Conservation (phyloP, 2,329 filamentous ascomycete species). For the Alternaria dauci region DNA sequence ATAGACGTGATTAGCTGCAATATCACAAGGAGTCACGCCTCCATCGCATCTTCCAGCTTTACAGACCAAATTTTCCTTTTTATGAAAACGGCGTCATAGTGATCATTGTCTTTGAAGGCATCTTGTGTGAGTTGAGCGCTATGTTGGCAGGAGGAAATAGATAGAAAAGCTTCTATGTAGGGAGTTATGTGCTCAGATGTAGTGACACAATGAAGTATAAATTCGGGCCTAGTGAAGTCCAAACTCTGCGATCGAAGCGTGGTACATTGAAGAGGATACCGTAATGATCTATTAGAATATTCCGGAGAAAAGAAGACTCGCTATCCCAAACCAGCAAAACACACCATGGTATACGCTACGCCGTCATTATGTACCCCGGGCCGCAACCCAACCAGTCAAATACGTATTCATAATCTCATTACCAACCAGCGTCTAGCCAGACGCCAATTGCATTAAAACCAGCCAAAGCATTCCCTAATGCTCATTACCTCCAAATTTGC, state of each 20-base stretch:
- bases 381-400: neutral
- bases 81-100: neutral
- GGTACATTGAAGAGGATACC: neutral
- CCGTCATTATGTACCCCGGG: constrained; percentile 4
- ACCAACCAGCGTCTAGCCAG: neutral
- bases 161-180: neutral
- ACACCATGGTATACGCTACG: constrained; percentile 8
- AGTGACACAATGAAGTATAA: neutral
- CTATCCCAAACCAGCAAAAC: constrained; percentile 3
- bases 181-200: neutral
- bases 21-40: neutral
- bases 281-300: neutral
- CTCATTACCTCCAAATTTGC: constrained; percentile 46
- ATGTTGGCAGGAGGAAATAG: neutral
- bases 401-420: constrained; percentile 14
- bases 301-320: neutral
- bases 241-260: neutral
- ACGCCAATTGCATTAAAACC: neutral
- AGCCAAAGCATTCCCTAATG: neutral
- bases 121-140: neutral
- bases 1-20: neutral
- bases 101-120: neutral
- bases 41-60: neutral
- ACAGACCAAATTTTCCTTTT: neutral
- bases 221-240: neutral